phyloP scores from a whole-genome alignment of 129 eudicot species.

The Centaurea solstitialis region DNA sequence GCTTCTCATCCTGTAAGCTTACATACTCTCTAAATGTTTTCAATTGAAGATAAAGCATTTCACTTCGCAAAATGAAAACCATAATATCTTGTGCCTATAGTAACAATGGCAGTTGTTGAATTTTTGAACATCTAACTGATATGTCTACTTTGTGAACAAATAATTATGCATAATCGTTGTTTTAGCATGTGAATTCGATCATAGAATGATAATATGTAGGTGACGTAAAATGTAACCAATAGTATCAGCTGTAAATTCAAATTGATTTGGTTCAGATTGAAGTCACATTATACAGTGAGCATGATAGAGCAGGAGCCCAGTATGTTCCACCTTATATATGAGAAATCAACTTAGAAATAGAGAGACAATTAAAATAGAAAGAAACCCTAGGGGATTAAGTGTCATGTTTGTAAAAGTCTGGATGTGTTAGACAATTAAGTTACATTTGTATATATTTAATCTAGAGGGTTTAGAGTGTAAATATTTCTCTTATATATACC shows the following conservation, averaged over 20 bases:
- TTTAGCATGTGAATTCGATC: neutral
- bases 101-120: neutral
- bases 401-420: neutral
- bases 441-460: too few relatives aligned
- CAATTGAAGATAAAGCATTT: neutral
- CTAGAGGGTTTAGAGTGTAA: too few relatives aligned
- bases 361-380: neutral
- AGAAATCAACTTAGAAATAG: too few relatives aligned
- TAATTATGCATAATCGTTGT: neutral
- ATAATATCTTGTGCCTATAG: neutral
- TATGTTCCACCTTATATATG: too few relatives aligned
- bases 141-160: neutral
- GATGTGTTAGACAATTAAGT: too few relatives aligned
- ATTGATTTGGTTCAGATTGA: neutral
- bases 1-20: neutral
- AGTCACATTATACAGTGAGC: too few relatives aligned
- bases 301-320: too few relatives aligned
- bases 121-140: neutral
- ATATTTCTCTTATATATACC: too few relatives aligned
- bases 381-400: neutral
- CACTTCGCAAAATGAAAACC: neutral
- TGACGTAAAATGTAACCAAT: too few relatives aligned
- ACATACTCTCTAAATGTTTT: neutral
- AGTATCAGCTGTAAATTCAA: neutral
- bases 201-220: too few relatives aligned